These are phyloP conservation scores for Laetiporus sulphureus DNA, from an alignment of 1,284 basidiomycete species.

Conservation along the genomic window DNA sequence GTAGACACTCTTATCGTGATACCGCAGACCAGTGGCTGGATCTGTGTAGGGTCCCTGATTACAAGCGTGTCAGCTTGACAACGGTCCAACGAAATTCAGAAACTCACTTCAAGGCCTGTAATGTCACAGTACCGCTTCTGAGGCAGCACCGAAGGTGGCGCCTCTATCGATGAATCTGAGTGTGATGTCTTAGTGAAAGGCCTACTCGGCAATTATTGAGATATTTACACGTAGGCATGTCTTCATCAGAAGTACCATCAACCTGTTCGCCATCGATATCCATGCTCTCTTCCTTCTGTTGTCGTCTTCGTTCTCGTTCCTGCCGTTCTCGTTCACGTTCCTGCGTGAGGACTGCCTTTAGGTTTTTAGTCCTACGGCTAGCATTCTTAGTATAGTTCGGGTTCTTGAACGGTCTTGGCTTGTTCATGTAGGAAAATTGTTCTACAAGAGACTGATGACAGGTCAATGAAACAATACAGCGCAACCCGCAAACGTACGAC, in stretches of 20 bases:
- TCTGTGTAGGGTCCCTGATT: slow-evolving; percentile 78
- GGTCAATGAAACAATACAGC: neutral
- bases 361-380: slow-evolving; percentile 64
- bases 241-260: slow-evolving; percentile 37
- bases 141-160: slow-evolving; percentile 77
- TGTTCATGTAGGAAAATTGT: slow-evolving; percentile 62
- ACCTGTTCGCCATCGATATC: slow-evolving; percentile 29
- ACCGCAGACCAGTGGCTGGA: slow-evolving; percentile 74
- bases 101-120: slow-evolving; percentile 70
- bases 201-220: slow-evolving; percentile 24
- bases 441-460: slow-evolving; percentile 41
- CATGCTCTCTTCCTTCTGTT: slow-evolving; percentile 39
- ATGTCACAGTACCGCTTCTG: slow-evolving; percentile 82
- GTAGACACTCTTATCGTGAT: slow-evolving; percentile 84
- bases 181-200: neutral
- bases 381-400: slow-evolving; percentile 59
- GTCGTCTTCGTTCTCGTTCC: slow-evolving; percentile 53
- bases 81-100: neutral
- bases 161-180: slow-evolving; percentile 77
- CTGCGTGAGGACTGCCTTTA: slow-evolving; percentile 68
- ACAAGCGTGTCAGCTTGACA: neutral
- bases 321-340: slow-evolving; percentile 66
- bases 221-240: slow-evolving; percentile 64
- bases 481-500: slow-evolving; percentile 11
- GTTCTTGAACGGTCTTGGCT: slow-evolving; percentile 71